phyloP scores from a whole-genome alignment of 495 filamentous ascomycete species.

The Aspergillus bertholletiae region DNA sequence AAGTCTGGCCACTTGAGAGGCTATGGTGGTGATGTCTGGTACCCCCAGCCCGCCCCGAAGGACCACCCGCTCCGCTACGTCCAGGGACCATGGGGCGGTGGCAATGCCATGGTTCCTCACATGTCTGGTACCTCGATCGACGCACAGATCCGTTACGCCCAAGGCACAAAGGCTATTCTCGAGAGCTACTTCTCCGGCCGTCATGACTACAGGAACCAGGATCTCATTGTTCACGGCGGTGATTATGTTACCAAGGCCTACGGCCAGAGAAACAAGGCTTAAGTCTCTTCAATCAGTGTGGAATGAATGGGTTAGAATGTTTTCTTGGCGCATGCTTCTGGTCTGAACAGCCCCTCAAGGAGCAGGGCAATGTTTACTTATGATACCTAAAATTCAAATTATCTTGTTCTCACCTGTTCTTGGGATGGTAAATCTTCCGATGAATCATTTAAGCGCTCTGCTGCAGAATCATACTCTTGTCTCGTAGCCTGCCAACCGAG shows the following conservation, averaged over 20 bases:
- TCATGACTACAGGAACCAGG: slow-evolving; percentile 83
- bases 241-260: slow-evolving; percentile 97
- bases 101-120: slow-evolving; percentile 98
- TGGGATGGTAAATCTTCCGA: neutral
- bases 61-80: slow-evolving; percentile 93
- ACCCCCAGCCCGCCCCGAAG: slow-evolving; percentile 89
- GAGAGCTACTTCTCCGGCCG: slow-evolving; percentile 84
- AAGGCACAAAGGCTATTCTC: slow-evolving; percentile 84
- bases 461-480: no score
- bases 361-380: slow-evolving; percentile 3
- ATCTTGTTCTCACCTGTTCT: neutral
- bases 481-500: no score
- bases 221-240: slow-evolving; percentile 87
- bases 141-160: slow-evolving; percentile 92
- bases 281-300: slow-evolving; percentile 1
- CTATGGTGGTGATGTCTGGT: slow-evolving; percentile 95
- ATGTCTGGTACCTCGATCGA: slow-evolving; percentile 98
- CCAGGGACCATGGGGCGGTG: slow-evolving; percentile 91
- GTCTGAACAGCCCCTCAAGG: slow-evolving; percentile 3
- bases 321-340: slow-evolving; percentile 13
- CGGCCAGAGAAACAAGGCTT: slow-evolving; percentile 62
- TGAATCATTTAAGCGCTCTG: no score
- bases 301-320: slow-evolving; percentile 10
- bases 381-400: slow-evolving; percentile 10
- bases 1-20: slow-evolving; percentile 91